A percentile compares a stretch with the other conserved stretches of the same genome.
Evolutionary conservation across 2,329 filamentous ascomycete genomes (phyloP).

Genomic region (Penicillium aurantiogriseum): DNA sequence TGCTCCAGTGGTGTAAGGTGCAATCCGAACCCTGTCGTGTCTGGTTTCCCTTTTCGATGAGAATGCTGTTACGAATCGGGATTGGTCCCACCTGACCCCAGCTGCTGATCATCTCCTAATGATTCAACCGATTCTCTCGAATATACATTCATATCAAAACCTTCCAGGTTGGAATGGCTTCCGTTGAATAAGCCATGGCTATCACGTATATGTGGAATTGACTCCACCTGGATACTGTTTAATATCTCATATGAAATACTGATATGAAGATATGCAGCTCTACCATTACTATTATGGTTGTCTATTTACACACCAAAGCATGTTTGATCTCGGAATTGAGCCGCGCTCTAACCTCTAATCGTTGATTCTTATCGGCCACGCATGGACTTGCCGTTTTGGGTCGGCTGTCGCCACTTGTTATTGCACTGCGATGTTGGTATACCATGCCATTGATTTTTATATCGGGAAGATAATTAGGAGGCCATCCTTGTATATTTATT

Average conservation of each 20-base stretch:
- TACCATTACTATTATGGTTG: background rate
- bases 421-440: background rate
- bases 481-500: background rate
- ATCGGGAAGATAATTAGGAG: no score
- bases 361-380: conserved; percentile 19
- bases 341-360: conserved; percentile 9
- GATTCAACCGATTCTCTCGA: background rate
- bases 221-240: background rate
- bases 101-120: background rate
- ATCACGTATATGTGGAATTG: background rate
- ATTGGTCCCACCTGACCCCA: background rate
- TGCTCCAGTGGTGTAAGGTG: conserved; percentile 1
- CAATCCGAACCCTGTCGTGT: conserved; percentile 5
- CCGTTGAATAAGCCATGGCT: background rate
- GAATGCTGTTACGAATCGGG: background rate
- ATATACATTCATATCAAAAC: background rate
- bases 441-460: background rate
- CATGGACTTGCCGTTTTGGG: conserved; percentile 22
- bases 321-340: background rate
- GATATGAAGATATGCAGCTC: conserved; percentile 12
- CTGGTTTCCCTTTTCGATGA: conserved; percentile 1
- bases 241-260: background rate
- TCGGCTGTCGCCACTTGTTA: conserved; percentile 12
- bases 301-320: background rate
- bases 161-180: background rate